Evolutionary conservation across 169 alveolate species (phyloP).

Genomic region (Blepharisma undulans): DNA sequence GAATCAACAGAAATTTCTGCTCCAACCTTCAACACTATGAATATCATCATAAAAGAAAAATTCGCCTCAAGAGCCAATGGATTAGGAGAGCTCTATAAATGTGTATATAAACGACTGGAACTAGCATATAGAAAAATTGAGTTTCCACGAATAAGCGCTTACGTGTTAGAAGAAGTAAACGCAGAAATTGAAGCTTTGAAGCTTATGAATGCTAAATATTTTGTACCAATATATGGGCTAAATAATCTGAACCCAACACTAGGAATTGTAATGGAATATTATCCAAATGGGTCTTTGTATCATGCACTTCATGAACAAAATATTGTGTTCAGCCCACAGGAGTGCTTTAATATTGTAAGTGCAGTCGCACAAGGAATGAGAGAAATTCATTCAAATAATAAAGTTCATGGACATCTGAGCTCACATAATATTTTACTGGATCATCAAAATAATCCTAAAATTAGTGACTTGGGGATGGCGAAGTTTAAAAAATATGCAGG

Average conservation of each 20-base stretch:
- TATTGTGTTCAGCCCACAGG: neutral
- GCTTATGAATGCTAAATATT: neutral
- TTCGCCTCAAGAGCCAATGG: neutral
- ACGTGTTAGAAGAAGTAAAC: slow-evolving; percentile 20
- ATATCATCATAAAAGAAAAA: neutral
- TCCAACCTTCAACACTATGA: neutral
- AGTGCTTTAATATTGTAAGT: neutral
- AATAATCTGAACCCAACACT: neutral
- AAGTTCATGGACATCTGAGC: slow-evolving; percentile 13
- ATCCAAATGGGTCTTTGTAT: neutral
- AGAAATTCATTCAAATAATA: neutral
- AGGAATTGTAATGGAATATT: neutral
- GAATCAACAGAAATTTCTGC: no score
- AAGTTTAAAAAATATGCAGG: slow-evolving; percentile 21
- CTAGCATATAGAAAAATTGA: neutral
- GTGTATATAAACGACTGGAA: neutral
- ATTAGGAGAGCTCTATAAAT: slow-evolving; percentile 12
- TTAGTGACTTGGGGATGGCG: slow-evolving; percentile 6
- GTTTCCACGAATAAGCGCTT: slow-evolving; percentile 19
- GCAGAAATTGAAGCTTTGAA: neutral
- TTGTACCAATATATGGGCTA: neutral
- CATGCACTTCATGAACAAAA: neutral
- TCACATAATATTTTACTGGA: slow-evolving; percentile 14
- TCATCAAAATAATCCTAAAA: neutral
- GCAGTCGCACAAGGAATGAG: neutral